Evolutionary conservation across 495 filamentous ascomycete genomes (phyloP), one percentile per base, ranked within the genome.

Genomic region (Immersiella caudata): DNA sequence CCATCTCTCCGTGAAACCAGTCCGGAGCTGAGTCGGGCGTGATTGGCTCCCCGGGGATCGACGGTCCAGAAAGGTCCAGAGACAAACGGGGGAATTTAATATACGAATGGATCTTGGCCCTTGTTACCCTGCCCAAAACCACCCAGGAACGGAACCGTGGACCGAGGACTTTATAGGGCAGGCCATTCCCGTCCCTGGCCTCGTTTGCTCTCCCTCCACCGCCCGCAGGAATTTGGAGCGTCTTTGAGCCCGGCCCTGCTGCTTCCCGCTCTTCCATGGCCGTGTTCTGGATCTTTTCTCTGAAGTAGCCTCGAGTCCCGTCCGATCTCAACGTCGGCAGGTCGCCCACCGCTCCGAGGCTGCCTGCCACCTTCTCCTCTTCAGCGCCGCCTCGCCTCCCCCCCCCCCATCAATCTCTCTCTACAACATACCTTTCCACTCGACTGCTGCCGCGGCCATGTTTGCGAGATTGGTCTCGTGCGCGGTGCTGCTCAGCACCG

Each of bases 401-500:
- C 8, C 4, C 49, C 49, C 16, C 21, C 4, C 18, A 2, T 52
- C 16, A 3, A 2, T 5, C 21, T n/a, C 20, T 55, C 52, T 24
- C 56, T 25, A 59, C 2, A 20, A 14, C 33, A 25, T 0, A 46
- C n/a, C 6, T 26, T 16, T 21, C 67, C 55, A 16, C 29, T 12
- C 24, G 27, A 51, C 56, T 57, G 18, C 26, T 18, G 24, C 9
- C 25, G 1, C 62, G 60, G 64, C 33, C 64, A 79, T 77, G 76
- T 66, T 76, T 67, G 77, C 73, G 64, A 70, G 60, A 8, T 49
- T 79, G 21, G 67, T 76, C 51, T 75, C 76, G 60, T 66, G 76
- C 67, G 64, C 70, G 36, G 64, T 81, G 60, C 62, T 76, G 27
- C 74, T 81, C 60, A 64, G 80, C 66, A 73, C 76, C 59, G 65